A percentile compares a stretch with the other conserved stretches of the same genome.
phyloP scores from a whole-genome alignment of 2,329 filamentous ascomycete species.

The Westerdykella sp. region DNA sequence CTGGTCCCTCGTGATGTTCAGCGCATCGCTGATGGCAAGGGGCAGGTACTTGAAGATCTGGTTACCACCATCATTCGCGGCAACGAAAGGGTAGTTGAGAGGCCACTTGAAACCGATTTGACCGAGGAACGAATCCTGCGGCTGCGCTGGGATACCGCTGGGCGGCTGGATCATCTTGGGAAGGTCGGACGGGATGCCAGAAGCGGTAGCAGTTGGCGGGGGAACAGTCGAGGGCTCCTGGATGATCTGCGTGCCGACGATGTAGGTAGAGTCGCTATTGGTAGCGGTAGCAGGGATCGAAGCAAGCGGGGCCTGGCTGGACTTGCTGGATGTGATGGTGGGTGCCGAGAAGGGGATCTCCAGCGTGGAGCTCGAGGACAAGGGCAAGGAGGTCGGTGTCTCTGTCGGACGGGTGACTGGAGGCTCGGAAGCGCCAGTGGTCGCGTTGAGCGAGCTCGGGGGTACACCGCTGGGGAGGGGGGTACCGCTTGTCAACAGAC shows the following conservation, averaged over 20 bases:
- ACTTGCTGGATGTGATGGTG: constrained; percentile 12
- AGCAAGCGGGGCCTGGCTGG: constrained; percentile 27
- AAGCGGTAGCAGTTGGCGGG: constrained; percentile 41
- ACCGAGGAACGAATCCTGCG: constrained; percentile 63
- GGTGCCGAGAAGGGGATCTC: constrained; percentile 13
- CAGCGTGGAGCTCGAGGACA: constrained; percentile 6
- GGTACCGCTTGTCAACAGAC: not conserved
- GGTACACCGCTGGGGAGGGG: too few relatives aligned
- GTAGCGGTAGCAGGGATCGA: constrained; percentile 45
- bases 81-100: constrained; percentile 79
- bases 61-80: constrained; percentile 62
- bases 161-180: constrained; percentile 70
- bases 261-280: constrained; percentile 41
- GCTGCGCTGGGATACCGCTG: constrained; percentile 48
- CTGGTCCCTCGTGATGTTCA: constrained; percentile 46
- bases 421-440: constrained; percentile 2
- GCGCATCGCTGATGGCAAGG: constrained; percentile 59
- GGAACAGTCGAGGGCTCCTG: constrained; percentile 46
- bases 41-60: constrained; percentile 83
- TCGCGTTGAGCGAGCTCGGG: not conserved
- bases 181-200: constrained; percentile 58
- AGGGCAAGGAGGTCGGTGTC: not conserved
- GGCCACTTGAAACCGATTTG: constrained; percentile 78
- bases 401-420: constrained; percentile 6
- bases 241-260: constrained; percentile 57